Evolutionary conservation across 495 filamentous ascomycete genomes (phyloP), one percentile per base, ranked within the genome.

Genomic region (Neurospora sp.): DNA sequence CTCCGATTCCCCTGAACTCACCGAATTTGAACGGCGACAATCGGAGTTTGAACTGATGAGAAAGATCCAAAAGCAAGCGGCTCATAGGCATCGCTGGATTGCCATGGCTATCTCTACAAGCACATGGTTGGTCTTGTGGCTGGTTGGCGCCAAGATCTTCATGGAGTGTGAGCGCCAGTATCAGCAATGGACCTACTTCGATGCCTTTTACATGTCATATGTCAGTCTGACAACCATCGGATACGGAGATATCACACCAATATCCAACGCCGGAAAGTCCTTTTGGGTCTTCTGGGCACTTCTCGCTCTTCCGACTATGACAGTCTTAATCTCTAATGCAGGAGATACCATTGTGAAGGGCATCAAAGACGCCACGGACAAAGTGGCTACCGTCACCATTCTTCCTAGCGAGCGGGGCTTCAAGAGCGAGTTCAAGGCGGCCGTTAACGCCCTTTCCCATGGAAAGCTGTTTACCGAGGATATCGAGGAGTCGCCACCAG

Each of bases 211-310:
- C 78, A 96, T 96, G 80, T 80, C 91, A 4, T 97, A 93, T 78
- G 89, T 89, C 4, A 88, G 89, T 4, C 85, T 97, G 41, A 84
- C 94, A 7, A 97, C 94, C 1, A 93, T 97, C 70, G 94, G 94
- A 0, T 97, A 94, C 75, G 94, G 94, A 3, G 93, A 97, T 74
- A 84, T 90, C 40, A 88, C 87, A 40, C 92, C 90, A 0, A 80
- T 87, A 8, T 92, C 89, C 40, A 93, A 92, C 74, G 84, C 89
- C 3, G 92, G 91, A 1, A 92, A 90, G 76, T 81, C 91, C 0
- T 95, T 96, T 77, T 97, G 96, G 81, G 91, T 98, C 8, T 89
- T 97, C 74, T 98, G 94, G 94, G 91, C 91, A 31, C 81, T 97
- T 4, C 86, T 97, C 4, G 93, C 94, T 3, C 83, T 97, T 2